phyloP scores from a whole-genome alignment of 768 basidiomycete genomes.

The Collybia nuda region DNA sequence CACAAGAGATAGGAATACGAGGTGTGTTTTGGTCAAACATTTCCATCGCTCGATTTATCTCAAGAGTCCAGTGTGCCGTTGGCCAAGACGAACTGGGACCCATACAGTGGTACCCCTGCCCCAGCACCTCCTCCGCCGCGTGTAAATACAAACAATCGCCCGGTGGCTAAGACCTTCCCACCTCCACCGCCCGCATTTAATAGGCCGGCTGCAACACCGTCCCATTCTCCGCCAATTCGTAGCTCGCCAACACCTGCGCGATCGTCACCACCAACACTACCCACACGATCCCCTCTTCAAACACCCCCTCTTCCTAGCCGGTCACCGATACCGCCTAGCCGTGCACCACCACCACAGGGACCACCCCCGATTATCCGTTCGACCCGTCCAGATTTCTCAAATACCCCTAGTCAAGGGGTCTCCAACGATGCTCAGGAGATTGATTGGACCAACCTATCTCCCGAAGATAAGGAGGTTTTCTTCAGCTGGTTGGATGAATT shows the following conservation, averaged over 20 bases:
- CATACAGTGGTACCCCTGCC: conserved; percentile 50
- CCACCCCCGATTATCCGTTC: conserved; percentile 33
- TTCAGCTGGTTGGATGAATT: conserved; percentile 84
- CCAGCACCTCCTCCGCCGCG: conserved; percentile 48
- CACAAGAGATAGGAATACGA: conserved; percentile 56
- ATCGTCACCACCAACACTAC: conserved; percentile 13
- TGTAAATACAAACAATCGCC: conserved; percentile 29
- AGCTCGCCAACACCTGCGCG: conserved; percentile 9
- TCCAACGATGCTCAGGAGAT: conserved; percentile 29
- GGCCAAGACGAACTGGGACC: conserved; percentile 67
- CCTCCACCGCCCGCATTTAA: conserved; percentile 17
- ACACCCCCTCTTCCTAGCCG: conserved; percentile 12
- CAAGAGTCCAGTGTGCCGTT: conserved; percentile 47
- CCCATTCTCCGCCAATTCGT: conserved; percentile 8
- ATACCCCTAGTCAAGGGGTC: conserved; percentile 5
- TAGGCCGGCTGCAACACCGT: conserved; percentile 6
- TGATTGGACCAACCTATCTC: conserved; percentile 69
- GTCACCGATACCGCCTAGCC: conserved; percentile 21
- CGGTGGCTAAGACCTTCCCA: conserved; percentile 18
- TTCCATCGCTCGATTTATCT: not conserved
- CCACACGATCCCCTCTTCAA: conserved; percentile 21
- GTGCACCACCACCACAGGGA: conserved; percentile 16
- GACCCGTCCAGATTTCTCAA: conserved; percentile 26
- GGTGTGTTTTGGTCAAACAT: conserved; percentile 25
- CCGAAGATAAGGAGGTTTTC: conserved; percentile 68